phyloP scores from a whole-genome alignment of 257 asterid species.

The Leptodermis oblonga region DNA sequence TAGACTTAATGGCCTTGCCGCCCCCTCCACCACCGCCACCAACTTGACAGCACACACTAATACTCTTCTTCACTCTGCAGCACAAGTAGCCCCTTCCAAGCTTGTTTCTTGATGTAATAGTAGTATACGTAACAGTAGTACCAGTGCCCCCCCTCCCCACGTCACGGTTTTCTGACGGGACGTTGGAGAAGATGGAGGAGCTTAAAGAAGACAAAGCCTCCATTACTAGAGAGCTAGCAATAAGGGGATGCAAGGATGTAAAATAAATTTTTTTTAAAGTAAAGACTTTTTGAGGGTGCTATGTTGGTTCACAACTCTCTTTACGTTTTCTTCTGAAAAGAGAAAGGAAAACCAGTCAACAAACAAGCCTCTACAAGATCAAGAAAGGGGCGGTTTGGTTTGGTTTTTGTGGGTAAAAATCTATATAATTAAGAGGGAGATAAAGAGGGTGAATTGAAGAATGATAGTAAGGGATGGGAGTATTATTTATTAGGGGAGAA shows the following conservation, averaged over 20 bases:
- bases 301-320: slow-evolving; percentile 28
- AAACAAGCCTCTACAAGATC: slow-evolving; percentile 49
- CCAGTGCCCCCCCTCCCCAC: not conserved
- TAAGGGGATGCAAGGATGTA: slow-evolving; percentile 18
- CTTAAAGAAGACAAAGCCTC: slow-evolving; percentile 52
- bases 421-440: slow-evolving; percentile 44
- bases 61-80: slow-evolving; percentile 17
- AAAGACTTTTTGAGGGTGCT: slow-evolving; percentile 35
- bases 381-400: slow-evolving; percentile 50
- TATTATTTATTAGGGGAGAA: slow-evolving; percentile 40
- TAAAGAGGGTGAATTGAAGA: slow-evolving; percentile 29
- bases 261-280: slow-evolving; percentile 15
- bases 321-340: slow-evolving; percentile 4
- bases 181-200: slow-evolving; percentile 36
- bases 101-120: slow-evolving; percentile 23
- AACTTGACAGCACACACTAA: slow-evolving; percentile 41
- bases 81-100: slow-evolving; percentile 12
- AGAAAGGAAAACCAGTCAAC: slow-evolving; percentile 36
- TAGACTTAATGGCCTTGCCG: slow-evolving; percentile 37
- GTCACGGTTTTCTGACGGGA: not conserved
- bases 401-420: too few relatives aligned
- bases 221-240: slow-evolving; percentile 34
- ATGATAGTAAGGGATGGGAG: too few relatives aligned
- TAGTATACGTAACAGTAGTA: not conserved
- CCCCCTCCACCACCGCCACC: slow-evolving; percentile 25